Base-by-base conservation (phyloP, 208 protist genomes). In the Trypanosoma avium region DNA sequence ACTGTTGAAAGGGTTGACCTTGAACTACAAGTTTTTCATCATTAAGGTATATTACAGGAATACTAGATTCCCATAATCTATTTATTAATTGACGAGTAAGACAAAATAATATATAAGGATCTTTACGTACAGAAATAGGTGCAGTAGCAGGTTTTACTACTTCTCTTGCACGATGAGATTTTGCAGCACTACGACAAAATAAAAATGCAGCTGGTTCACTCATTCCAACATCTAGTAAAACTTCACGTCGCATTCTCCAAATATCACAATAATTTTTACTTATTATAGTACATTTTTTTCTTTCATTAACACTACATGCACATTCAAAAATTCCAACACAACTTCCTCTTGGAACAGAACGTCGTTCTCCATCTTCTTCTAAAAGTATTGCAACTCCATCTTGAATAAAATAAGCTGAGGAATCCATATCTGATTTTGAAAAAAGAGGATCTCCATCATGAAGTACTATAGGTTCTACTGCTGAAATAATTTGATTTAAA, bases 251-350 rank as follows among this genome's bases (percentile, higher is more conserved):
- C 46, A 95, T 67, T 1, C 79, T 76, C 86, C 89, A 95, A 45
- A 95, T 77, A 74, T 95, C 89, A 46, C 86, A 95, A 66, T 95
- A 93, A 64, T 92, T 90, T 48, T 90, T 49, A 68, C 89, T 93
- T 6, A 92, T 75, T 27, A 93, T 79, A 8, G 89, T 84, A 21
- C 29, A 70, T 24, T 54, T 73, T 69, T 93, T 93, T n/a, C 67
- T 54, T 57, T 92, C 89, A 53, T 95, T 93, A 2, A 93, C 86
- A 38, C 80, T 77, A 61, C 86, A 93, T 35, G 77, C 74, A 69
- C 89, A 95, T 68, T 95, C 89, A 61, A 95, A 95, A 46, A 90
- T 81, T n/a, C 86, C 86, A 35, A 95, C 62, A 63, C 86, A 93
- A 70, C 77, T 90, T 7, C 89, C 89, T 40, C 82, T 80, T 5